phyloP scores from a whole-genome alignment of 1,284 basidiomycete genomes.

The Rhodotorula sp. region DNA sequence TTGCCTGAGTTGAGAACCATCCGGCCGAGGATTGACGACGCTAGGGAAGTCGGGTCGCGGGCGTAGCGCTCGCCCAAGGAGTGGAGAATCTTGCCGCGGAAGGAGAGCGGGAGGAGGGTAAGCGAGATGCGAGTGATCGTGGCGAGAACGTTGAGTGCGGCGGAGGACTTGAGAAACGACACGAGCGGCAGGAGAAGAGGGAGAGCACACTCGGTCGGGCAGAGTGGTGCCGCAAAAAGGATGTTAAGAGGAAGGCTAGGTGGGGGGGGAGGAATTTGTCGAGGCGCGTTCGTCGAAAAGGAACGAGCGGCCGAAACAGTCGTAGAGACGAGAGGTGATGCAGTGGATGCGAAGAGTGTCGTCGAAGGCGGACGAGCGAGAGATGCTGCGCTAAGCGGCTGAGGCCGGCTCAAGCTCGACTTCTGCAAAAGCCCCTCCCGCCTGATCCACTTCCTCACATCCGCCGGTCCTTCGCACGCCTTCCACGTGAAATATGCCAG shows the following conservation, averaged over 20 bases:
- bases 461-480: background rate
- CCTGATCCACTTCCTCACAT: too few species aligned
- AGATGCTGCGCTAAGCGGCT: too few species aligned
- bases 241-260: background rate
- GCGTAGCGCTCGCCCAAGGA: conserved; percentile 18
- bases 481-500: background rate
- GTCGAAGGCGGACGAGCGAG: too few species aligned
- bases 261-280: background rate
- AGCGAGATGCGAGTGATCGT: conserved; percentile 29
- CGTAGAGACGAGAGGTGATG: background rate
- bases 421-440: too few species aligned
- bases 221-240: background rate
- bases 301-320: background rate
- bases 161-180: conserved; percentile 33
- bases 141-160: conserved; percentile 28
- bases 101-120: conserved; percentile 36
- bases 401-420: too few species aligned
- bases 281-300: background rate
- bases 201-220: conserved; percentile 7
- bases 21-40: conserved; percentile 13
- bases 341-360: background rate
- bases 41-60: conserved; percentile 26
- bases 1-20: background rate
- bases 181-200: conserved; percentile 31
- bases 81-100: conserved; percentile 27